phyloP scores from a whole-genome alignment of 345 rosid species.

The Alliaria petiolata region DNA sequence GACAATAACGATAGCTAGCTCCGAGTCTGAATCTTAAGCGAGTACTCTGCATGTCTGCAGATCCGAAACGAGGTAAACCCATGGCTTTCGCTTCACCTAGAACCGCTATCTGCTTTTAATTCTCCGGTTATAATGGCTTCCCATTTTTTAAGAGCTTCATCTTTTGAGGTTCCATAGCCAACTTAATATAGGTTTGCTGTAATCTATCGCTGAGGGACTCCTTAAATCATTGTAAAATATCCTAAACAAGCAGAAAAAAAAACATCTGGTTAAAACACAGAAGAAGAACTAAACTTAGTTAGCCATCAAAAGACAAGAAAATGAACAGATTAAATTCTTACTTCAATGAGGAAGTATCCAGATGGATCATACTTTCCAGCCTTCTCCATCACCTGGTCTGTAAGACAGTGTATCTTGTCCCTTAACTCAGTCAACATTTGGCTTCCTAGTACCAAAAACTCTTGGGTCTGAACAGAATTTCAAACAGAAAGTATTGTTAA shows the following conservation, averaged over 20 bases:
- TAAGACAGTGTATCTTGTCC: slow-evolving; percentile 75
- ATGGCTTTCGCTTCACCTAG: slow-evolving; percentile 39
- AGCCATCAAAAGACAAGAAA: not conserved
- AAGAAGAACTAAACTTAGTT: not conserved
- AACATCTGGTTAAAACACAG: slow-evolving; percentile 1
- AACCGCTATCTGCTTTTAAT: slow-evolving; percentile 49
- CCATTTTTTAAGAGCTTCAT: slow-evolving; percentile 72
- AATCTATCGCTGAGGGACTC: slow-evolving; percentile 55
- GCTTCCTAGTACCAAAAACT: slow-evolving; percentile 71
- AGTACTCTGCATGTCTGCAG: slow-evolving; percentile 54
- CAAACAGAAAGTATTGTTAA: not conserved
- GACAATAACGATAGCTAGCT: slow-evolving; percentile 82
- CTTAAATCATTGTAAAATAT: slow-evolving; percentile 79
- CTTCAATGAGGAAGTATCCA: slow-evolving; percentile 91
- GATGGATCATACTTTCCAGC: slow-evolving; percentile 69
- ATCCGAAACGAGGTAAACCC: slow-evolving; percentile 52
- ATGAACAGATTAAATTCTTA: slow-evolving; percentile 23
- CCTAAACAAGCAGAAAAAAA: slow-evolving; percentile 40
- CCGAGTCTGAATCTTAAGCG: slow-evolving; percentile 73
- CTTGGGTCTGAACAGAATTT: slow-evolving; percentile 55
- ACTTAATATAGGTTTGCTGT: slow-evolving; percentile 65
- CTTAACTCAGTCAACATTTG: slow-evolving; percentile 66
- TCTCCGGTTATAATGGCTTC: slow-evolving; percentile 59
- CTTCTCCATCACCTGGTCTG: slow-evolving; percentile 73
- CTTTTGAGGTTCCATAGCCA: slow-evolving; percentile 73